Percentiles rank a stretch among this genome's conserved stretches.
phyloP scores from a whole-genome alignment of 2,329 filamentous ascomycete species.

The Verticillium nubilum region DNA sequence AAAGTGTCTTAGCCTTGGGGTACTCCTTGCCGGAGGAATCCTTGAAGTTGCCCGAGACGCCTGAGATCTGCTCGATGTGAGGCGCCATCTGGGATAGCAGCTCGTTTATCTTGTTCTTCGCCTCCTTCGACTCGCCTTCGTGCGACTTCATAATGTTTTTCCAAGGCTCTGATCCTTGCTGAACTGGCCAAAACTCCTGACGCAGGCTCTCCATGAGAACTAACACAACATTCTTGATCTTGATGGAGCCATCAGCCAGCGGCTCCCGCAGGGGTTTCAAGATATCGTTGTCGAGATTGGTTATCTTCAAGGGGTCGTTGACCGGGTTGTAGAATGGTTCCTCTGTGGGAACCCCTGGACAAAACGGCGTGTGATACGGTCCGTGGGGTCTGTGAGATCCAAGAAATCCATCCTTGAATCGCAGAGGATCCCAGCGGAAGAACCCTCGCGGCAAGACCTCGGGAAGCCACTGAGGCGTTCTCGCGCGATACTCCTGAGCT shows the following conservation, averaged over 20 bases:
- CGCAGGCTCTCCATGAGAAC: slow-evolving; percentile 29
- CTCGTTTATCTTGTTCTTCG: slow-evolving; percentile 14
- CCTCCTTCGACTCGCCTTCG: slow-evolving; percentile 19
- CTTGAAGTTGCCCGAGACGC: neutral
- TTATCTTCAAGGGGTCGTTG: slow-evolving; percentile 24
- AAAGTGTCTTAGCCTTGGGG: neutral
- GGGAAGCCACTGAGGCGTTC: slow-evolving; percentile 22
- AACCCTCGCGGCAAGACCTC: slow-evolving; percentile 20
- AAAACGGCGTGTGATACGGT: neutral
- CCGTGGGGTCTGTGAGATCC: neutral
- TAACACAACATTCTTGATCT: slow-evolving; percentile 29
- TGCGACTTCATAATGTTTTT: slow-evolving; percentile 18
- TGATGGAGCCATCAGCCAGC: slow-evolving; percentile 6
- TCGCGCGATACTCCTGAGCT: slow-evolving; percentile 17
- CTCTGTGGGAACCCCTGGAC: neutral
- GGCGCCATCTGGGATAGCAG: slow-evolving; percentile 13
- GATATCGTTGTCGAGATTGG: slow-evolving; percentile 22
- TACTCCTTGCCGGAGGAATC: neutral
- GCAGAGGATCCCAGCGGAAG: slow-evolving; percentile 19
- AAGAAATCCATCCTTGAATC: slow-evolving; percentile 14
- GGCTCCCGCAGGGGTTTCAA: slow-evolving; percentile 10
- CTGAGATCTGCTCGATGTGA: slow-evolving; percentile 5
- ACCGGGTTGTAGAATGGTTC: slow-evolving; percentile 22
- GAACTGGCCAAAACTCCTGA: slow-evolving; percentile 27
- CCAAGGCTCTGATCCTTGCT: slow-evolving; percentile 21